These are phyloP conservation scores for Herpetomonas samuelpessoai DNA, from an alignment of 208 protist genomes.

Conservation along the genomic window DNA sequence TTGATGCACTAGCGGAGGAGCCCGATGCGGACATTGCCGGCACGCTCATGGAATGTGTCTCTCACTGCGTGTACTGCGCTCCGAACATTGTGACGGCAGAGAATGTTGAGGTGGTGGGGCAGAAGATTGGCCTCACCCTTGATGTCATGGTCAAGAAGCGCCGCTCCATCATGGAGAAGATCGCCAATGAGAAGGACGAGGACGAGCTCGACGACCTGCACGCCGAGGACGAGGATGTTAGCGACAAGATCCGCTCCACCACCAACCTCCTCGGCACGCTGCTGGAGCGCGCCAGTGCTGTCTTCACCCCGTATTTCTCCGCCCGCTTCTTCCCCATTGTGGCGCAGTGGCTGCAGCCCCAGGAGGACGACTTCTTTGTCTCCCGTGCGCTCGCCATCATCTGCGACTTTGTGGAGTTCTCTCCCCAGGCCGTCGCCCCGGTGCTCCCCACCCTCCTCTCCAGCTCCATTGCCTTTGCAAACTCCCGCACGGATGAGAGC, in stretches of 20 bases:
- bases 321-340: conserved; percentile 61
- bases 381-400: conserved; percentile 54
- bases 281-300: conserved; percentile 46
- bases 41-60: conserved; percentile 56
- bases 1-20: conserved; percentile 66
- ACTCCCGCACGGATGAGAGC: conserved; percentile 34
- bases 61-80: conserved; percentile 51
- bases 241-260: conserved; percentile 53
- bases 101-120: conserved; percentile 48
- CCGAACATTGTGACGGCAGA: conserved; percentile 53
- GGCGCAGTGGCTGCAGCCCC: conserved; percentile 44
- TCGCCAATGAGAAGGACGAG: conserved; percentile 73
- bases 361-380: conserved; percentile 70
- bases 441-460: conserved; percentile 44
- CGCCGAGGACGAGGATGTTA: conserved; percentile 66
- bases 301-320: conserved; percentile 72
- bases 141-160: conserved; percentile 51
- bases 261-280: conserved; percentile 70
- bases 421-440: conserved; percentile 42
- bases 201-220: conserved; percentile 81
- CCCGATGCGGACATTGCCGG: conserved; percentile 56
- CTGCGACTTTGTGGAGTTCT: conserved; percentile 74
- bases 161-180: conserved; percentile 41
- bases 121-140: conserved; percentile 68
- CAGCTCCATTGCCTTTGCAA: conserved; percentile 47